A percentile compares a stretch with the other conserved stretches of the same genome.
These are phyloP conservation scores for Yamadazyma kitorensis DNA, from an alignment of 805 yeast genomes.

Conservation along the genomic window DNA sequence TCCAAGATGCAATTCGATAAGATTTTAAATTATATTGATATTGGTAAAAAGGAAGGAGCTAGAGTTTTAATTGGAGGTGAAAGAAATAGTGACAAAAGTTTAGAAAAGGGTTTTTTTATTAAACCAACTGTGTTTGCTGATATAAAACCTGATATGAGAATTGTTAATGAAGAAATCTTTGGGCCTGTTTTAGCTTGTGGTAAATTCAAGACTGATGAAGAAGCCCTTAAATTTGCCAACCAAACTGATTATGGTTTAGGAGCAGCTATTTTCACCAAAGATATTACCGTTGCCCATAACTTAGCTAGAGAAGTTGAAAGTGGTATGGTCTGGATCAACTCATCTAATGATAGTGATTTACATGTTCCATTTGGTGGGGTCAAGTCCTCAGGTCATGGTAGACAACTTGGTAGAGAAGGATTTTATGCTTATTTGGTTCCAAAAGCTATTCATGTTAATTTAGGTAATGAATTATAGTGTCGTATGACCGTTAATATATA, in stretches of 20 bases:
- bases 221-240: constrained; percentile 68
- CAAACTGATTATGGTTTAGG: constrained; percentile 77
- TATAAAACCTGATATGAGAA: constrained; percentile 60
- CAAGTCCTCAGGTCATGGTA: constrained; percentile 75
- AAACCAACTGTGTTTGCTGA: constrained; percentile 77
- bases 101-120: constrained; percentile 59
- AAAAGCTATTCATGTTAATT: constrained; percentile 75
- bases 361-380: constrained; percentile 76
- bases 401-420: constrained; percentile 77
- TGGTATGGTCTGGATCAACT: constrained; percentile 47
- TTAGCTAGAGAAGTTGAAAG: constrained; percentile 51
- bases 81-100: constrained; percentile 36
- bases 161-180: constrained; percentile 79
- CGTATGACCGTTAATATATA: too few relatives aligned
- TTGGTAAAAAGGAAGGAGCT: constrained; percentile 46
- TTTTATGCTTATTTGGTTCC: constrained; percentile 67
- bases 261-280: constrained; percentile 73
- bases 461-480: constrained; percentile 42
- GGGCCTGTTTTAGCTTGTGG: constrained; percentile 80
- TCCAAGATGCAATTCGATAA: constrained; percentile 56
- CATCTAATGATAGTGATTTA: constrained; percentile 41
- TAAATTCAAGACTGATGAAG: constrained; percentile 63
- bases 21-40: constrained; percentile 41
- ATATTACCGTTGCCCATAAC: constrained; percentile 62
- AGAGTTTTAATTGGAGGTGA: constrained; percentile 41